Conservation (phyloP, 2,329 filamentous ascomycete species). For the Catunica adiposa region DNA sequence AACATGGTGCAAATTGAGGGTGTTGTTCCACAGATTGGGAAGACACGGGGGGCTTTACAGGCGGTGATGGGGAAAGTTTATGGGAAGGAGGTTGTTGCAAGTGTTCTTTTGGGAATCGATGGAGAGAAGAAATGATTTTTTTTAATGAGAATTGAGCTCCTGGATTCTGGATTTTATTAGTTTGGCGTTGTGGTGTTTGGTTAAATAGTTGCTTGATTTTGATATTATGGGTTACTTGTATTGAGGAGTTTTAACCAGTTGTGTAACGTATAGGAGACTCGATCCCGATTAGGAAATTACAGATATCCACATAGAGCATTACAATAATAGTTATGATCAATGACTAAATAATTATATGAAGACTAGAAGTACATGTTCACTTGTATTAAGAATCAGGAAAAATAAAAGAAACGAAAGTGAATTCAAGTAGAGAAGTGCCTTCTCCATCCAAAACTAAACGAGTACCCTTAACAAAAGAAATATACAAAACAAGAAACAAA, state of each 20-base stretch:
- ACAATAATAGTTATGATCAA: too few relatives aligned
- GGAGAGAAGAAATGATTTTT: background rate
- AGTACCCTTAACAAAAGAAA: constrained; percentile 2
- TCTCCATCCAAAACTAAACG: background rate
- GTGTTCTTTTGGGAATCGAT: constrained; percentile 30
- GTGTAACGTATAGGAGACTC: too few relatives aligned
- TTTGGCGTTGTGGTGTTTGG: background rate
- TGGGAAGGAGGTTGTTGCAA: constrained; percentile 29
- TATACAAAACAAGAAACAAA: constrained; percentile 3
- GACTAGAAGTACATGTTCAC: background rate
- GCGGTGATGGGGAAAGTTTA: constrained; percentile 31
- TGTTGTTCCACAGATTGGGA: constrained; percentile 31
- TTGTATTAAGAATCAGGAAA: background rate
- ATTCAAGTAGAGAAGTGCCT: background rate
- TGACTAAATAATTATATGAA: too few relatives aligned
- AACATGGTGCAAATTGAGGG: constrained; percentile 39
- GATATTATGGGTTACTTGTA: too few relatives aligned
- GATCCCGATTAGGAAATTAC: too few relatives aligned
- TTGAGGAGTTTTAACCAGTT: too few relatives aligned
- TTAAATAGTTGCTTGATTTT: too few relatives aligned
- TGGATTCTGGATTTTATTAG: background rate
- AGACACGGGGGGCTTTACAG: constrained; percentile 33
- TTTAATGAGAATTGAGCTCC: background rate
- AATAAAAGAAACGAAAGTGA: background rate
- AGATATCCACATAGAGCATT: too few relatives aligned